Base-by-base conservation (phyloP, 768 basidiomycete species). In the Leucogyrophana mollusca region DNA sequence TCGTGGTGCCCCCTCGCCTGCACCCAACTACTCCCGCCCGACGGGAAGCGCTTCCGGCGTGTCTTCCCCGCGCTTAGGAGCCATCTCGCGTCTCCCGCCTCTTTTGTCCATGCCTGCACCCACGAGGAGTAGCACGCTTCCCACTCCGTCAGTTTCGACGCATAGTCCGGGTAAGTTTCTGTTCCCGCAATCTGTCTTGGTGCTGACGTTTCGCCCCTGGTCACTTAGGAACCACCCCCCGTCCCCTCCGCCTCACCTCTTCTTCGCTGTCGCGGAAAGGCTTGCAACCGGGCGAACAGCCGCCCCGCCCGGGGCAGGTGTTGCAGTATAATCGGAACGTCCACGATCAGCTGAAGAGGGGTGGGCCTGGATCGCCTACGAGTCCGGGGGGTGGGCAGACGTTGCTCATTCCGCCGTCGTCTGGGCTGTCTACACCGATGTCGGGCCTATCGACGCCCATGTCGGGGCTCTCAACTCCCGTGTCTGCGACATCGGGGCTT, bases 171-270 rank as follows among this genome's bases (percentile, higher is more conserved):
- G 6, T 30, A 30, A 65, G 5, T 39, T 72, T 5, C 66, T 66
- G 21, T 58, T 71, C 4, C 66, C 70, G 0, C 60, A 65, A 16
- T 56, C 50, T 11, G 33, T 25, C 39, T 53, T 7, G 6, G 13
- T 30, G 13, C 27, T 7, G 6, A 30, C 13, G 13, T 30, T 7
- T 30, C n/a, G n/a, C 35, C 35, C 8, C n/a, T 9, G n/a, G 16
- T 6, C 35, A 37, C 7, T 21, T n/a, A 9, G 27, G 27, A 21
- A 17, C 35, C 18, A 8, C 51, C 68, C 0, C 60, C 70, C 10
- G 68, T 69, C 3, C 69, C 72, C 17, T 69, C 67, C 2, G 65
- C 68, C 43, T 45, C 56, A 14, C 42, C 66, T 11, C 59, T 59
- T 3, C 27, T 13, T 30, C 27, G 30, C 47, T 3, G 21, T 51